Percentiles rank a stretch among this genome's conserved stretches.
Conservation (phyloP, 345 rosid genomes). For the Erysimum cheiranthoides region DNA sequence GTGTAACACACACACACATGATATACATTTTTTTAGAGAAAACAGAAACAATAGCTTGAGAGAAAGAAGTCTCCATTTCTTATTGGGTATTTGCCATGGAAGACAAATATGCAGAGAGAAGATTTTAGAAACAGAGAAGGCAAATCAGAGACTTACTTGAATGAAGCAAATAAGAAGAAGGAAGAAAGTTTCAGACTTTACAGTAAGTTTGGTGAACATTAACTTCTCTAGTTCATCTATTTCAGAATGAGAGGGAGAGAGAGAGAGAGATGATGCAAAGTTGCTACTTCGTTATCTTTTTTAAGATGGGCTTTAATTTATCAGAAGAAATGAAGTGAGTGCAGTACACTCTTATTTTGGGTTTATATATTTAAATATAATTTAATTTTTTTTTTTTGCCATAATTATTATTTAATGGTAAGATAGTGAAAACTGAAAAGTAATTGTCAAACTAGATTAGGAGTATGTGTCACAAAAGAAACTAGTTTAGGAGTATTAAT, state of each 20-base stretch:
- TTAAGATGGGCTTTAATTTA: constrained; percentile 45
- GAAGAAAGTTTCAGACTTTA: constrained; percentile 39
- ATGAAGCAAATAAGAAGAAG: constrained; percentile 46
- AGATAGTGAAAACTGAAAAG: constrained; percentile 16
- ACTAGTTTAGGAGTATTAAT: constrained; percentile 28
- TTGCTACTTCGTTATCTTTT: constrained; percentile 47
- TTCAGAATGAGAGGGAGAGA: constrained; percentile 50
- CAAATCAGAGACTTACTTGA: constrained; percentile 45
- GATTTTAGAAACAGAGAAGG: constrained; percentile 27
- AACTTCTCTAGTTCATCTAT: constrained; percentile 52
- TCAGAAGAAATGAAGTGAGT: constrained; percentile 43
- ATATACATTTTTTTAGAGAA: constrained; percentile 33
- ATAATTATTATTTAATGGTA: constrained; percentile 30
- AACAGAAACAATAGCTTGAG: constrained; percentile 36
- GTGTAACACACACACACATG: not conserved
- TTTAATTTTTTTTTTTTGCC: not conserved
- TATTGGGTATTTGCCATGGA: constrained; percentile 28
- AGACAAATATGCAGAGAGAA: constrained; percentile 30
- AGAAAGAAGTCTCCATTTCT: constrained; percentile 30
- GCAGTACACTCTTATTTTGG: constrained; percentile 42
- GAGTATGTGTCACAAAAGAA: constrained; percentile 18
- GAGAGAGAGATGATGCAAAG: constrained; percentile 44
- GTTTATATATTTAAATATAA: constrained; percentile 9
- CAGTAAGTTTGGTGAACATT: constrained; percentile 57
- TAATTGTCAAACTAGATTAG: constrained; percentile 35